Evolutionary conservation across 2,329 filamentous ascomycete species (phyloP).

Genomic region (Penicillium hesseltinei): DNA sequence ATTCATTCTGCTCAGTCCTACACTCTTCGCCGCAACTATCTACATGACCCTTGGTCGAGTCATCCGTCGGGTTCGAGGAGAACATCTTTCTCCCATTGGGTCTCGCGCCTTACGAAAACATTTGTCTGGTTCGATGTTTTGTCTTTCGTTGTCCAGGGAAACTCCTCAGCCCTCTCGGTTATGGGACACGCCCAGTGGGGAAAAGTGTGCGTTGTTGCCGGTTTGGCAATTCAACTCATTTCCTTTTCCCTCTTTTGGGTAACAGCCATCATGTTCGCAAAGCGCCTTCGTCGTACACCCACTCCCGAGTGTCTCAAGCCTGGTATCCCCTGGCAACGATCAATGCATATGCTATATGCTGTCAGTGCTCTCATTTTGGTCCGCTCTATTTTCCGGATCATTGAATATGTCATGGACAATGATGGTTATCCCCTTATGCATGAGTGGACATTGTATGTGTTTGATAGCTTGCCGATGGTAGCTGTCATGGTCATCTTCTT

Average conservation of each 20-base stretch:
- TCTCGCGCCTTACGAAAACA: constrained; percentile 47
- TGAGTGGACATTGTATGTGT: constrained; percentile 48
- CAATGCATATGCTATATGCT: constrained; percentile 22
- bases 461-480: constrained; percentile 45
- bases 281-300: constrained; percentile 16
- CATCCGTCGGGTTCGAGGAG: constrained; percentile 42
- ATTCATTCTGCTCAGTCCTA: constrained; percentile 50
- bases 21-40: constrained; percentile 51
- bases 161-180: constrained; percentile 9
- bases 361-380: constrained; percentile 40
- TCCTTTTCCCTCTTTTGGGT: constrained; percentile 29
- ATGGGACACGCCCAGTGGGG: constrained; percentile 21
- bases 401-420: constrained; percentile 50
- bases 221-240: constrained; percentile 29
- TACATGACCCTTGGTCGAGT: constrained; percentile 52
- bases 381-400: constrained; percentile 47
- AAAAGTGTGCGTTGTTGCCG: constrained; percentile 22
- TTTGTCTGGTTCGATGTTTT: constrained; percentile 52
- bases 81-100: constrained; percentile 45
- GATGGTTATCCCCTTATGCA: constrained; percentile 42
- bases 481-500: constrained; percentile 16
- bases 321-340: constrained; percentile 12
- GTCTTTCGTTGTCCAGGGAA: constrained; percentile 48
- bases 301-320: constrained; percentile 7
- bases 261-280: constrained; percentile 22